Evolutionary conservation across 2,329 filamentous ascomycete species (phyloP).

Genomic region (Teratosphaeria nubilosa): DNA sequence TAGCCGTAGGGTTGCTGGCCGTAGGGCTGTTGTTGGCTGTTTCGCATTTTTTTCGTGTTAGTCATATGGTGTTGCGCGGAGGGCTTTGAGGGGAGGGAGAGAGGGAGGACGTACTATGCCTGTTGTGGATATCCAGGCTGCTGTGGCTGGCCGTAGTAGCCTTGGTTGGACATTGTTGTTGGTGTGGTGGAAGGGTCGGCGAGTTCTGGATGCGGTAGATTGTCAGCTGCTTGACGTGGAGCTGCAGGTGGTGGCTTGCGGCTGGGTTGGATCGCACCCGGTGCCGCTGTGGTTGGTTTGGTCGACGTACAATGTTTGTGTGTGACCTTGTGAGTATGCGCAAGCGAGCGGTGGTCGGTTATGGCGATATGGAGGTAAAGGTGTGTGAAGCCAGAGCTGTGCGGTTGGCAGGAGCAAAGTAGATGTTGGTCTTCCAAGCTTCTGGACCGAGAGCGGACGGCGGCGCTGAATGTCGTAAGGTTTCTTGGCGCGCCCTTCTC

Average conservation of each 20-base stretch:
- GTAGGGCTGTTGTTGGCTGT: background rate
- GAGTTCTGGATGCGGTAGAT: background rate
- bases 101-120: background rate
- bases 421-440: background rate
- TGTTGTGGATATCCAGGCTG: slow-evolving; percentile 3
- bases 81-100: background rate
- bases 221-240: slow-evolving; percentile 3
- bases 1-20: slow-evolving; percentile 16
- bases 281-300: background rate
- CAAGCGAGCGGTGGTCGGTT: background rate
- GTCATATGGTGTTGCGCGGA: background rate
- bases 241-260: background rate
- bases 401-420: background rate
- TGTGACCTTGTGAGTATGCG: background rate
- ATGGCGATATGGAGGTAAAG: background rate
- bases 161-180: slow-evolving; percentile 31
- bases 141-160: slow-evolving; percentile 27
- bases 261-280: background rate
- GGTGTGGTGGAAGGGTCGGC: background rate
- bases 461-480: background rate
- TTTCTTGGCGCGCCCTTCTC: background rate
- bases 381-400: background rate
- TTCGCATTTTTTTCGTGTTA: background rate
- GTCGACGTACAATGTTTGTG: background rate
- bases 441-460: background rate